Conservation (phyloP, 805 yeast genomes). For the Yarrowia sp. region DNA sequence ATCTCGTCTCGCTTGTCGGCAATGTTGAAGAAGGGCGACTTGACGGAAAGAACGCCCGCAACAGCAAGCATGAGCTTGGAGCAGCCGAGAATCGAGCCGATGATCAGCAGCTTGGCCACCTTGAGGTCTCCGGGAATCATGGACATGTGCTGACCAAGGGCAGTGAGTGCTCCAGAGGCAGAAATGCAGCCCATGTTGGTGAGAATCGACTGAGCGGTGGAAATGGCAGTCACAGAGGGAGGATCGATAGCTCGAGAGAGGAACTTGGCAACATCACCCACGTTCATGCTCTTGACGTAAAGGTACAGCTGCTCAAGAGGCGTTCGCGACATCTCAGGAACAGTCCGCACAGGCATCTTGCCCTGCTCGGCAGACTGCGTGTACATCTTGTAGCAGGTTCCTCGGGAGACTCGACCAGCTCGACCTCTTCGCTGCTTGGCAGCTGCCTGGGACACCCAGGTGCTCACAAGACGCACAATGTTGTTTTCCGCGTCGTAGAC, state of each 20-base stretch:
- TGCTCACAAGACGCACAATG: slow-evolving; percentile 68
- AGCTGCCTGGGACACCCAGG: slow-evolving; percentile 89
- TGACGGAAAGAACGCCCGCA: slow-evolving; percentile 73
- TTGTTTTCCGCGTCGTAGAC: slow-evolving; percentile 66
- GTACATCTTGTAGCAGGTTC: slow-evolving; percentile 77
- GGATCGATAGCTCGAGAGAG: slow-evolving; percentile 77
- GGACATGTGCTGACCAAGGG: slow-evolving; percentile 76
- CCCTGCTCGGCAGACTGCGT: slow-evolving; percentile 57
- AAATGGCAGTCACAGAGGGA: slow-evolving; percentile 57
- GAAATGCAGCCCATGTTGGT: slow-evolving; percentile 71
- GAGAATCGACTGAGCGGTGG: slow-evolving; percentile 51
- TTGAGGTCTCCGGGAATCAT: slow-evolving; percentile 79
- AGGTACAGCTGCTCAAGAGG: slow-evolving; percentile 79
- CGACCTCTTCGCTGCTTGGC: slow-evolving; percentile 91
- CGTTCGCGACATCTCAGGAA: slow-evolving; percentile 85
- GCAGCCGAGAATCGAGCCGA: slow-evolving; percentile 81
- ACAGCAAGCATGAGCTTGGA: slow-evolving; percentile 72
- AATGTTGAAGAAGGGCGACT: slow-evolving; percentile 67
- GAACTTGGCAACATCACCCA: slow-evolving; percentile 66
- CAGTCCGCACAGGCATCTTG: slow-evolving; percentile 66
- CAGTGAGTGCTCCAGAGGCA: slow-evolving; percentile 53
- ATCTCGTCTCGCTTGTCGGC: slow-evolving; percentile 64
- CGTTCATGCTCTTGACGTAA: slow-evolving; percentile 85
- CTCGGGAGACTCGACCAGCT: slow-evolving; percentile 91
- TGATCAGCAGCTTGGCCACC: slow-evolving; percentile 76